These are phyloP conservation scores for Fusarium pseudograminearum DNA, from an alignment of 2,329 filamentous ascomycete genomes.

Conservation along the genomic window DNA sequence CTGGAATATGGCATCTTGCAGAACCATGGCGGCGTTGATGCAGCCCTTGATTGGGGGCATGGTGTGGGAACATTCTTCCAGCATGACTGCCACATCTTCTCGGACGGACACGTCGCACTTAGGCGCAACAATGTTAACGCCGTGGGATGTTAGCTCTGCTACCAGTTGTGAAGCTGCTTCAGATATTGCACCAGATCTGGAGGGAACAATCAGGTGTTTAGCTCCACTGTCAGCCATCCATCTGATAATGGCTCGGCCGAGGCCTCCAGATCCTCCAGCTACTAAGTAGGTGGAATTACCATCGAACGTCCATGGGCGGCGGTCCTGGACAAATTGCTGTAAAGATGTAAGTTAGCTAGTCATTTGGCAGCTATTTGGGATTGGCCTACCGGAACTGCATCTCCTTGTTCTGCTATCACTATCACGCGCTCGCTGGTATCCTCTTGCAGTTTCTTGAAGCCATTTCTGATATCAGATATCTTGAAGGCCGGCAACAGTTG, in stretches of 20 bases:
- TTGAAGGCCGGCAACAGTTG: accelerated
- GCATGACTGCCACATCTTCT: not conserved
- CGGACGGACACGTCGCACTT: slow-evolving; percentile 1
- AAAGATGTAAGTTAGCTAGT: too few relatives aligned
- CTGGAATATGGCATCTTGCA: slow-evolving; percentile 34
- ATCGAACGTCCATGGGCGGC: not conserved
- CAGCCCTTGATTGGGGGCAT: slow-evolving; percentile 44
- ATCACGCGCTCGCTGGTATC: not conserved
- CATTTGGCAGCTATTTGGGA: too few relatives aligned
- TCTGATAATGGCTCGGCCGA: slow-evolving; percentile 41
- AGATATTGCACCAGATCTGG: slow-evolving; percentile 45
- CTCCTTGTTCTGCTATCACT: accelerated
- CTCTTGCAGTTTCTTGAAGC: not conserved
- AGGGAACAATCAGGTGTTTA: slow-evolving; percentile 48
- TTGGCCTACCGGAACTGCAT: not conserved
- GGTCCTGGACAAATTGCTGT: not conserved
- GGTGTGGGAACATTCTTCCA: slow-evolving; percentile 23
- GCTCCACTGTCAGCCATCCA: slow-evolving; percentile 40
- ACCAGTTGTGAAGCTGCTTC: slow-evolving; percentile 40
- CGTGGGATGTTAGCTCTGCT: not conserved
- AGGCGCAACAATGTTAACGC: not conserved
- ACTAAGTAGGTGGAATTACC: slow-evolving; percentile 29
- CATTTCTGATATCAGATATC: not conserved
- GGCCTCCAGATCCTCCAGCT: slow-evolving; percentile 39
- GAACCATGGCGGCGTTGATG: slow-evolving; percentile 22